Base-by-base conservation (phyloP, 805 yeast genomes). In the Ogataea pignaliae region DNA sequence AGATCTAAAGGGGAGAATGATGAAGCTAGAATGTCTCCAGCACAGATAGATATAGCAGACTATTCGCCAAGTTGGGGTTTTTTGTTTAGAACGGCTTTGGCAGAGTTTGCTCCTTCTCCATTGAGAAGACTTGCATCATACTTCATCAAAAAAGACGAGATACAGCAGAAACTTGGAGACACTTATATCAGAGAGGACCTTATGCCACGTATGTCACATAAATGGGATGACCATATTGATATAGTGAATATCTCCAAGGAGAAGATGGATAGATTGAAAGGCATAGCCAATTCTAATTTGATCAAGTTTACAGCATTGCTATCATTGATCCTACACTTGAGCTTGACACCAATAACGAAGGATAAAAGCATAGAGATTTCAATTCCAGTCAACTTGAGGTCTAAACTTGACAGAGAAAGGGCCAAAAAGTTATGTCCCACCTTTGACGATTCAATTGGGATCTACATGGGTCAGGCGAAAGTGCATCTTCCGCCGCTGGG, bases 311-410 rank as follows among this genome's bases (percentile, higher is more conserved):
- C 59, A 6, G 39, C 56, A 1, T 39, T 55, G 29, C 21, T 56
- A 21, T 17, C 35, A n/a, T 41, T 41, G 10, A 31, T 55, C 17
- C 11, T 42, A n/a, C 47, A 44, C 9, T 9, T 39, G 10, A 47
- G 56, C 3, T 12, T 52, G 17, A 7, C 34, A 7, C 50, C 56
- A 4, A 26, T 50, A 6, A 40, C 45, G 7, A 37, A 40, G 10
- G 50, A 50, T 3, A 34, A 45, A 10, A 55, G 52, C 34, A 46
- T 54, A 0, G 3, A 10, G 3, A 47, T 42, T 1, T 6, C 37
- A 0, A 40, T 60, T 34, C 63, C 65, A 3, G 52, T 46, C 3
- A 50, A 59, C 37, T 35, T 53, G 3, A 50, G 65, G 37, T 8
- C 31, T 1, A n/a, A 29, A 1, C 44, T 49, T 10, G 31, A 51